Evolutionary conservation across 306 rosid species (phyloP), one percentile per base, ranked within the genome.

Genomic region (Benincasa hispida): DNA sequence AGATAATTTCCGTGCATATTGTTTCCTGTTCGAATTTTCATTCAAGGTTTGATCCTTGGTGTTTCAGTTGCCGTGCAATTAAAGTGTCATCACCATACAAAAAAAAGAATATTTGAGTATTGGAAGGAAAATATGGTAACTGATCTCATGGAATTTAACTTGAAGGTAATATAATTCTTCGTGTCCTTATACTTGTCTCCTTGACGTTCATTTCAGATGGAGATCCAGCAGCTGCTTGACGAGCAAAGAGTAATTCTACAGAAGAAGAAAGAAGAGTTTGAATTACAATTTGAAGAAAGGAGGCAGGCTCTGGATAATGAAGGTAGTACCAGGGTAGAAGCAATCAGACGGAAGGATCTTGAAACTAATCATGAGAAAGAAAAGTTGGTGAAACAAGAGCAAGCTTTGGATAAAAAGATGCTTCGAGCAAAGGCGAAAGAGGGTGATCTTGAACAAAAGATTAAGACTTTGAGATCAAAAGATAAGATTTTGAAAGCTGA

Each of bases 341-440:
- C 75, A 24, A 72, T 89, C 84, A 86, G 80, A 74, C 85, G 86
- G 77, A 88, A 88, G 89, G 91, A 94, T 76, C 76, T 60, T 8
- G 93, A 91, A 87, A 79, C 87, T 73, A 87, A 82, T 76, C 99
- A 90, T 78, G 85, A 84, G 86, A 89, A 83, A 83, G 89, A 84
- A 41, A 92, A 85, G 84, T 84, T 90, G 80, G 84, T 61, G 50
- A 94, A 89, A 83, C 88, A 82, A 86, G 96, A 92, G 74, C 85
- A 88, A 24, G 87, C 84, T 9, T 54, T 94, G 85, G 87, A 55
- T 34, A 91, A 87, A 79, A 94, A 86, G 83, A 84, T 92, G 74
- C 90, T 88, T 82, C 92, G 95, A 80, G 80, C 87, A 81, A 92
- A 87, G 84, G 96, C 89, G 82, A 96, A 88, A 78, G 84, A 78